A percentile compares a stretch with the other conserved stretches of the same genome.
These are phyloP conservation scores for Catharanthus roseus DNA, from an alignment of 257 asterid species.

Conservation along the genomic window DNA sequence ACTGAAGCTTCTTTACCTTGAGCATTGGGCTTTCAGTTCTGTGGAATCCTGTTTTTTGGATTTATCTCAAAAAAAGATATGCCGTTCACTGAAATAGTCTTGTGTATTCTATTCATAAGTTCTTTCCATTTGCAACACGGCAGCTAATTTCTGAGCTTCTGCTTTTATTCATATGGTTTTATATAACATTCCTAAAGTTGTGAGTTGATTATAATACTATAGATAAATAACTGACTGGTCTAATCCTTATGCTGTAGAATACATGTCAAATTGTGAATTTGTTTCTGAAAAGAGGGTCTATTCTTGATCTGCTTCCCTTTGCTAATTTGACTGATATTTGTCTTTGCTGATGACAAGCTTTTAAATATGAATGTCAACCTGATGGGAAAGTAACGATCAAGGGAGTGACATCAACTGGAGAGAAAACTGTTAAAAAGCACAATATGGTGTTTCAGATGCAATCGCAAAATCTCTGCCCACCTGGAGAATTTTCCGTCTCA, in stretches of 20 bases:
- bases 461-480: constrained; percentile 37
- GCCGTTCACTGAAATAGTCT: background rate
- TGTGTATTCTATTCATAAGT: too few relatives aligned
- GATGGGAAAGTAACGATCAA: constrained; percentile 30
- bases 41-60: too few relatives aligned
- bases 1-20: background rate
- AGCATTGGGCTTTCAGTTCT: background rate
- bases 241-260: too few relatives aligned
- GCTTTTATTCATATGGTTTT: background rate
- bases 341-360: constrained; percentile 23
- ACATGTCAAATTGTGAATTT: background rate
- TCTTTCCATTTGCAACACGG: background rate
- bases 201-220: background rate
- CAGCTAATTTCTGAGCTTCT: background rate
- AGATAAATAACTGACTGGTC: too few relatives aligned
- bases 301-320: background rate
- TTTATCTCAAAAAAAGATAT: background rate
- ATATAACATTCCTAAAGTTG: background rate
- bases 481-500: constrained; percentile 42
- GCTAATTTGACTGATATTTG: background rate
- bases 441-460: constrained; percentile 41
- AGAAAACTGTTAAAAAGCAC: constrained; percentile 20
- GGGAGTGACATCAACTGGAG: constrained; percentile 34
- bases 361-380: constrained; percentile 37
- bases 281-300: background rate